Evolutionary conservation across 2,329 filamentous ascomycete species (phyloP).

Genomic region (Fusarium begoniae): DNA sequence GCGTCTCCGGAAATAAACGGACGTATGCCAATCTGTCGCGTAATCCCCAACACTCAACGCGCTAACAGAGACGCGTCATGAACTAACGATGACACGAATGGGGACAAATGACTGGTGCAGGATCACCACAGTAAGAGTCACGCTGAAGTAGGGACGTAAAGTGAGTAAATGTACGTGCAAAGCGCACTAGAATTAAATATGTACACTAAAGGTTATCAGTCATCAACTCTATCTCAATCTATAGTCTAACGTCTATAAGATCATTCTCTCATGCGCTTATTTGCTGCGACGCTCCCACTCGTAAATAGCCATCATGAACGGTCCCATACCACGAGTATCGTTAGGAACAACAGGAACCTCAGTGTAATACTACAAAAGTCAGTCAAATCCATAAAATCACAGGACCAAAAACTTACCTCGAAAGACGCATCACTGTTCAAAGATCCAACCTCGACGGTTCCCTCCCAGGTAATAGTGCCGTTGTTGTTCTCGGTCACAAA

Average conservation of each 20-base stretch:
- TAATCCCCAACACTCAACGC: background rate
- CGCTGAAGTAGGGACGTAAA: accelerated
- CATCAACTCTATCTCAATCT: background rate
- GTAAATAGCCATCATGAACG: slow-evolving; percentile 42
- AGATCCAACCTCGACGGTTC: slow-evolving; percentile 62
- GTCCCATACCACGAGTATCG: slow-evolving; percentile 44
- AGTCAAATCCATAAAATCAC: background rate
- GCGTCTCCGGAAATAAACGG: background rate
- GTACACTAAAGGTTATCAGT: background rate
- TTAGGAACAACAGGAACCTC: slow-evolving; percentile 40
- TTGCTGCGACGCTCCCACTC: slow-evolving; percentile 41
- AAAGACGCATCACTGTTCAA: slow-evolving; percentile 59
- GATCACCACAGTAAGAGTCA: accelerated
- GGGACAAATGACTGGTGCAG: too few species aligned
- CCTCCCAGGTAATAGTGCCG: slow-evolving; percentile 60
- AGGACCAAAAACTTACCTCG: slow-evolving; percentile 49
- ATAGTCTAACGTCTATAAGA: slow-evolving; percentile 4
- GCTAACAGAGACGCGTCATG: background rate
- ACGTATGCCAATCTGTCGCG: background rate
- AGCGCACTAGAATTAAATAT: background rate
- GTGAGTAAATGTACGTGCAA: background rate
- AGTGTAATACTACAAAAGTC: slow-evolving; percentile 39
- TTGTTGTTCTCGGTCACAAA: slow-evolving; percentile 59
- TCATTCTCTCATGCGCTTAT: background rate
- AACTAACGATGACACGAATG: background rate